These are phyloP conservation scores for Endogone sp. DNA, from an alignment of 192 early-diverging fungal genomes.

Conservation along the genomic window DNA sequence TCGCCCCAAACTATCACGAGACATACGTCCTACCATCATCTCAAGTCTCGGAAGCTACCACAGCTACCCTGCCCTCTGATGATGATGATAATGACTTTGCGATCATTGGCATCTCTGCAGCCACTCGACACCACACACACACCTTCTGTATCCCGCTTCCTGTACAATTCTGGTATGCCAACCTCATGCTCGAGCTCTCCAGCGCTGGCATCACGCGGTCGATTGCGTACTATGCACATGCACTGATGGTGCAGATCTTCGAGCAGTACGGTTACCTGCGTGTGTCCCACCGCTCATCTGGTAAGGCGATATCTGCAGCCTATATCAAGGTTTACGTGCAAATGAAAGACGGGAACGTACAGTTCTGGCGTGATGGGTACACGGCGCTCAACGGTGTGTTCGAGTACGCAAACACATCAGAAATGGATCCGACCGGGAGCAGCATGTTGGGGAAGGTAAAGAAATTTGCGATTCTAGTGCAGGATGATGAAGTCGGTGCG, in stretches of 20 bases:
- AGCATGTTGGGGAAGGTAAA: neutral
- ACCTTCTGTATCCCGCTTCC: neutral
- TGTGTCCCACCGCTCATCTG: conserved; percentile 20
- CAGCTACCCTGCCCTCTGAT: neutral
- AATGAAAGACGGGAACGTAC: conserved; percentile 18
- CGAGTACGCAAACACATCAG: conserved; percentile 37
- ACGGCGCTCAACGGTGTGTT: conserved; percentile 46
- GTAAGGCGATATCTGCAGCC: conserved; percentile 32
- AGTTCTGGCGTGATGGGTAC: conserved; percentile 53
- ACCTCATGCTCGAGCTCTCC: conserved; percentile 18
- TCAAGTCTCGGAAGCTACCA: neutral
- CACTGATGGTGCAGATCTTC: conserved; percentile 32
- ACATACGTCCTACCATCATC: neutral
- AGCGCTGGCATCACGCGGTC: conserved; percentile 21
- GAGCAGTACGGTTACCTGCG: conserved; percentile 34
- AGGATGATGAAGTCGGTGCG: conserved; percentile 13
- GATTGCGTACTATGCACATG: conserved; percentile 38
- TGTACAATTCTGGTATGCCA: neutral
- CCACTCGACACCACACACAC: neutral
- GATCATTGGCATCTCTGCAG: conserved; percentile 1
- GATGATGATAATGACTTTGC: neutral
- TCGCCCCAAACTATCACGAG: conserved; percentile 35
- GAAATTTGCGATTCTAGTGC: conserved; percentile 20
- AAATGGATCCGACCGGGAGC: neutral
- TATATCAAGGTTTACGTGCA: conserved; percentile 49